Percentiles rank a stretch among this genome's conserved stretches.
Conservation (phyloP, 495 filamentous ascomycete genomes). For the Acidiella bohemica region DNA sequence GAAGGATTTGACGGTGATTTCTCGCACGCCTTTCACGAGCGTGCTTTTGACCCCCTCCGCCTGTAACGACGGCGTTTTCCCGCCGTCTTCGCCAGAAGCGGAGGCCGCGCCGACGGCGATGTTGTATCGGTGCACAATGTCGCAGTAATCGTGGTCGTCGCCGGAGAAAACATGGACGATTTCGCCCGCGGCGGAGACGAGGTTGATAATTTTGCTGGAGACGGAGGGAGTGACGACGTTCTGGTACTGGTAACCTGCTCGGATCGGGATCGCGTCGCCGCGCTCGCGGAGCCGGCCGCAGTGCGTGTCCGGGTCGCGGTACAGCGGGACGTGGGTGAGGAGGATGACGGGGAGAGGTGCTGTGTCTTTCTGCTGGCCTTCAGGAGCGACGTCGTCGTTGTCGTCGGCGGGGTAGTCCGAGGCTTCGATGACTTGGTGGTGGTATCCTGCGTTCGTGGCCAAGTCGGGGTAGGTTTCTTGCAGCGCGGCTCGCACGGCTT, state of each 20-base stretch:
- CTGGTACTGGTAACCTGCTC: conserved; percentile 84
- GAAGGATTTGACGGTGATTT: conserved; percentile 89
- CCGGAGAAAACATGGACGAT: conserved; percentile 78
- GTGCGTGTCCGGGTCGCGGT: conserved; percentile 62
- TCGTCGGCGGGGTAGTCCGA: conserved; percentile 1
- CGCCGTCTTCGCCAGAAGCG: conserved; percentile 43
- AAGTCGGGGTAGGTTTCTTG: conserved; percentile 33
- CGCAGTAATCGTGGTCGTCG: conserved; percentile 98
- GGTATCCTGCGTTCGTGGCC: conserved; percentile 12
- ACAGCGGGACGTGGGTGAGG: conserved; percentile 83
- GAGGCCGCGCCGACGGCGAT: conserved; percentile 17
- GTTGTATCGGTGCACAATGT: conserved; percentile 58
- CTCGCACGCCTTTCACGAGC: conserved; percentile 30
- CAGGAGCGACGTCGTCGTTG: not conserved
- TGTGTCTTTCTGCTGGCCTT: not conserved
- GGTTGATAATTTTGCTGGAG: conserved; percentile 56
- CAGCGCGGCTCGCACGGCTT: conserved; percentile 42
- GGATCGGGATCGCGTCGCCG: conserved; percentile 60
- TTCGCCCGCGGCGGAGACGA: conserved; percentile 44
- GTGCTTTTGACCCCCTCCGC: no score
- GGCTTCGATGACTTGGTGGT: conserved; percentile 22
- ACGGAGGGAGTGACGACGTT: conserved; percentile 71
- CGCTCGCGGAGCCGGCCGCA: conserved; percentile 60
- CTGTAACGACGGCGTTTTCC: no score
- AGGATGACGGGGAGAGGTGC: conserved; percentile 59